Conservation (phyloP, 306 rosid species). For the Gastrolobium villosum region DNA sequence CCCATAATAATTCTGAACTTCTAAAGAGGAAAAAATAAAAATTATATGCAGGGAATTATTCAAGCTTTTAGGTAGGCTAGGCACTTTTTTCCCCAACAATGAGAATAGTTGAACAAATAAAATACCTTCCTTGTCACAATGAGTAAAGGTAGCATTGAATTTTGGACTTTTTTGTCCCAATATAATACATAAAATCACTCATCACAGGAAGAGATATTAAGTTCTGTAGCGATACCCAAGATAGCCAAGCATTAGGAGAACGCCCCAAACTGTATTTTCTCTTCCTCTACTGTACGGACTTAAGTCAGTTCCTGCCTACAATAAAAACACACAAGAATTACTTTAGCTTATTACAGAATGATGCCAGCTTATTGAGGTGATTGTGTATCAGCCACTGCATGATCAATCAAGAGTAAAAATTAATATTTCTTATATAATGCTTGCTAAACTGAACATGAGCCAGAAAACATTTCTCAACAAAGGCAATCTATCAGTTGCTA, state of each 20-base stretch:
- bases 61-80: constrained; percentile 1
- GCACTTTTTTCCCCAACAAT: constrained; percentile 16
- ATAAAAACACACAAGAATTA: constrained; percentile 43
- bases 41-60: constrained; percentile 8
- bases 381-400: constrained; percentile 37
- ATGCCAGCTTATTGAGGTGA: constrained; percentile 7
- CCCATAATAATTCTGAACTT: constrained; percentile 33
- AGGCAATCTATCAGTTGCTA: constrained; percentile 4
- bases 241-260: constrained; percentile 89
- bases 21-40: constrained; percentile 24
- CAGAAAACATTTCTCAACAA: not conserved
- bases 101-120: constrained; percentile 28
- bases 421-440: constrained; percentile 11
- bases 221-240: constrained; percentile 78
- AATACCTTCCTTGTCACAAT: constrained; percentile 6
- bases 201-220: constrained; percentile 36
- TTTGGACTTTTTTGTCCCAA: constrained; percentile 12
- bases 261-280: constrained; percentile 96
- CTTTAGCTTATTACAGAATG: constrained; percentile 44
- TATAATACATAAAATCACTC: constrained; percentile 29
- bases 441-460: constrained; percentile 35
- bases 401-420: constrained; percentile 36
- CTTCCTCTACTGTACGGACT: constrained; percentile 88
- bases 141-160: constrained; percentile 43
- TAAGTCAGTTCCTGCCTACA: constrained; percentile 87